Conservation (phyloP, 352 stramenopile species). For the Phytophthora constricta region DNA sequence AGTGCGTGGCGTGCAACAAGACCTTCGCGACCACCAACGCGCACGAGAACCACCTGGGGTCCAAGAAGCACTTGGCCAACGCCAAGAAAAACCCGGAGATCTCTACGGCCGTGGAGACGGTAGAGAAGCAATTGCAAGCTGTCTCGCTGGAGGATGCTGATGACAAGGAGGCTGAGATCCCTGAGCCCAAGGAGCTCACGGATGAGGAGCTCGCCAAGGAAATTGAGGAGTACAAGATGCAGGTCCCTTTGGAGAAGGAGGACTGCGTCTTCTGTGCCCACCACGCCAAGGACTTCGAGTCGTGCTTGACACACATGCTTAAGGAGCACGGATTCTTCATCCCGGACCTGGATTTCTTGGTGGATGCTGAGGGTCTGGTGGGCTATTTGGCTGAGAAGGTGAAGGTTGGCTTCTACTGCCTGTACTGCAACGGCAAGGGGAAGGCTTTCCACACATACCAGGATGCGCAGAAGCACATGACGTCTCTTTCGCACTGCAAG, state of each 20-base stretch:
- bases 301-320: constrained; percentile 91
- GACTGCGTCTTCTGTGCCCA: constrained; percentile 89
- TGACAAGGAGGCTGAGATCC: constrained; percentile 17
- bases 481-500: constrained; percentile 91
- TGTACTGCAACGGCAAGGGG: constrained; percentile 95
- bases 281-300: constrained; percentile 65
- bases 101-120: constrained; percentile 60
- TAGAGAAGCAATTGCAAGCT: constrained; percentile 71
- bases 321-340: constrained; percentile 96
- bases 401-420: constrained; percentile 94
- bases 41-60: constrained; percentile 85
- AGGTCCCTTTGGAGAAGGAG: constrained; percentile 71
- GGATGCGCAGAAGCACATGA: constrained; percentile 96
- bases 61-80: constrained; percentile 87
- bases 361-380: constrained; percentile 91
- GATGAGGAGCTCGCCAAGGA: constrained; percentile 67
- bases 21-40: constrained; percentile 82
- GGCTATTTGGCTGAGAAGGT: constrained; percentile 96
- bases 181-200: constrained; percentile 44
- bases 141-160: constrained; percentile 34
- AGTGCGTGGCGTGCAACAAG: constrained; percentile 89
- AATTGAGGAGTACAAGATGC: constrained; percentile 83
- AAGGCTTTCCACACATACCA: constrained; percentile 90
- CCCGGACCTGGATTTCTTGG: constrained; percentile 93
- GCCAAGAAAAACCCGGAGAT: constrained; percentile 73